These are phyloP conservation scores for Bullera alba DNA, from an alignment of 768 basidiomycete species.

Conservation along the genomic window DNA sequence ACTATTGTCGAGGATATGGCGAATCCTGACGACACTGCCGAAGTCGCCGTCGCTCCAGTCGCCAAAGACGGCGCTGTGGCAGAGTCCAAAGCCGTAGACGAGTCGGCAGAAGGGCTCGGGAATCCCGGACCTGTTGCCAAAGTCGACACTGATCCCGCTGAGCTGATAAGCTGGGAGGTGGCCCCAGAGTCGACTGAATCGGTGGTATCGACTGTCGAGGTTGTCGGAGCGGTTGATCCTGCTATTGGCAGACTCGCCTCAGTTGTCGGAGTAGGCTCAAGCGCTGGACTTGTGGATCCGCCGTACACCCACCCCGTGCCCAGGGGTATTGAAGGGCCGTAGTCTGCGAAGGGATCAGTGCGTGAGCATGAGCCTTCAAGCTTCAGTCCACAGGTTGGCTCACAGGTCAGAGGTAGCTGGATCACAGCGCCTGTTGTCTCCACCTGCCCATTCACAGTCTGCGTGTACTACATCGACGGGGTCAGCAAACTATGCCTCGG, in stretches of 20 bases:
- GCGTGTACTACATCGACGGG: not conserved
- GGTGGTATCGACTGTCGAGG: no score
- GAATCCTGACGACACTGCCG: no score
- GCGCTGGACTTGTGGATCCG: not conserved
- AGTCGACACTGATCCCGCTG: no score
- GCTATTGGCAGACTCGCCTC: not conserved
- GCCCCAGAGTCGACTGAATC: no score
- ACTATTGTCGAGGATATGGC: no score
- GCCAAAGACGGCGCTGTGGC: no score
- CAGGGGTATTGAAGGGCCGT: conserved; percentile 10
- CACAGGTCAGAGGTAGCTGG: conserved; percentile 7
- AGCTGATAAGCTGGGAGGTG: no score
- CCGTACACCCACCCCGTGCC: conserved; percentile 7
- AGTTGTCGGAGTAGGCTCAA: not conserved
- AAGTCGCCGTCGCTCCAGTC: no score
- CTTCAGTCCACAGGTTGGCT: no score
- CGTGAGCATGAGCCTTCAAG: not conserved
- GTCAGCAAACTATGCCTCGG: not conserved
- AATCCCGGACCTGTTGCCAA: no score
- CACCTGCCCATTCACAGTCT: not conserved
- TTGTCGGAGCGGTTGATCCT: not conserved
- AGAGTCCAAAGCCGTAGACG: no score
- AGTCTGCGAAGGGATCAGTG: conserved; percentile 1
- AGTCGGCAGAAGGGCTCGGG: no score
- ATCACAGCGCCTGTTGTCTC: not conserved